Evolutionary conservation across 257 asterid species (phyloP), one percentile per base, ranked within the genome.

Genomic region (Sherardia arvensis): DNA sequence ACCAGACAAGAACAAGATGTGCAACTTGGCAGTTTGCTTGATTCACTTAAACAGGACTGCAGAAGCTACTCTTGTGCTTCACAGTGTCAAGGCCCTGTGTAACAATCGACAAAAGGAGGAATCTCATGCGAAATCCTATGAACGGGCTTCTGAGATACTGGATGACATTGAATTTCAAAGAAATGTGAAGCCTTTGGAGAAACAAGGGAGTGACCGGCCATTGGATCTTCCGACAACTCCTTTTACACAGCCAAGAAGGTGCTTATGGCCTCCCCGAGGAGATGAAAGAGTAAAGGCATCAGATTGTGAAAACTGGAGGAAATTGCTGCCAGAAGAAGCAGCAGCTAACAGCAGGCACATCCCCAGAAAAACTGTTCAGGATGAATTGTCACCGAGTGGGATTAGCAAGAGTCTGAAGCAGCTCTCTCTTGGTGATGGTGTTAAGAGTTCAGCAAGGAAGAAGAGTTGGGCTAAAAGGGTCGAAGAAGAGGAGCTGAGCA

Each of bases 1-100:
- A 66, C 64, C 77, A 1, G 97, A 93, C 70, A 90, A 79, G 86
- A 93, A 90, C 74, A 87, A 84, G 75, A 94, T 85, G 80, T 90
- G 99, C 83, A 90, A 93, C 68, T 74, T 93, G 61, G 97, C 99
- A 12, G 53, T 90, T 23, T 90, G 96, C 73, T 79, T 93, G 87
- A 84, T 93, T 81, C 87, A 80, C 69, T 73, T 75, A 88, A 81
- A 85, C 76, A 93, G 81, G 81, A 58, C 78, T 29, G 64, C 77
- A 23, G 99, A 93, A 77, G 97, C 99, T 58, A 84, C 71, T 68
- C 80, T 90, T 76, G 81, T 93, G 81, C 95, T 93, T 61, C 85
- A 87, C 65, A 66, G 84, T 33, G 81, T 86, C 51, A 68, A 71
- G 73, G 64, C 47, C 70, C 79, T 92, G 43, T 68, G 71, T 27